Conservation (phyloP, 192 early-diverging fungal genomes). For the Neocallimastix lanati region DNA sequence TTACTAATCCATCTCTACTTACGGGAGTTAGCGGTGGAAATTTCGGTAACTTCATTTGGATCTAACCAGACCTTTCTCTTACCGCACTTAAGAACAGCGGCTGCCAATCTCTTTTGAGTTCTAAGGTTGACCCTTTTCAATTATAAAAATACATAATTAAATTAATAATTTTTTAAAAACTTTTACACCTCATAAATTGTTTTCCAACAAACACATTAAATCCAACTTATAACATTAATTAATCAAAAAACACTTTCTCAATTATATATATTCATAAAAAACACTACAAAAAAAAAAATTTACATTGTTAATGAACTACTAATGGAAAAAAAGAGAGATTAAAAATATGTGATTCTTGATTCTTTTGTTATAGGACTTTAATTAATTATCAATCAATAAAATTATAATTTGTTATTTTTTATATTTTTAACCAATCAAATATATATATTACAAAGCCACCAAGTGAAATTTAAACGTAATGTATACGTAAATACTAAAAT, state of each 20-base stretch:
- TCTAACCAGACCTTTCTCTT: conserved; percentile 97
- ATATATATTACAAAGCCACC: not conserved
- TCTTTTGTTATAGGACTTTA: not conserved
- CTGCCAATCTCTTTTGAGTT: conserved; percentile 88
- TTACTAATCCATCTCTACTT: conserved; percentile 19
- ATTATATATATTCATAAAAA: too few species aligned
- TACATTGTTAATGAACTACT: not conserved
- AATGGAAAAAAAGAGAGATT: not conserved
- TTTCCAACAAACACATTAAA: too few species aligned
- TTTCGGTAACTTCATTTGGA: conserved; percentile 87
- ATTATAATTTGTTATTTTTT: not conserved
- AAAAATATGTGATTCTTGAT: not conserved
- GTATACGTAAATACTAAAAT: too few species aligned
- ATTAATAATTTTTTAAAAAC: too few species aligned
- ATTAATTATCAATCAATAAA: not conserved
- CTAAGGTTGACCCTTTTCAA: conserved; percentile 25
- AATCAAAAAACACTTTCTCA: too few species aligned
- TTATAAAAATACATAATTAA: too few species aligned
- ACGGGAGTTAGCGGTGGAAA: conserved; percentile 95
- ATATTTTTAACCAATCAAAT: not conserved
- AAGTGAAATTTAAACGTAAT: too few species aligned
- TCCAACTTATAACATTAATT: too few species aligned
- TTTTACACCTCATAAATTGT: too few species aligned
- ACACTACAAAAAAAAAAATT: not conserved
- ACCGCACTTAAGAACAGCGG: conserved; percentile 93